Percentiles rank a stretch among this genome's conserved stretches.
These are phyloP conservation scores for Melaleuca quinquenervia DNA, from an alignment of 345 rosid genomes.

Conservation along the genomic window DNA sequence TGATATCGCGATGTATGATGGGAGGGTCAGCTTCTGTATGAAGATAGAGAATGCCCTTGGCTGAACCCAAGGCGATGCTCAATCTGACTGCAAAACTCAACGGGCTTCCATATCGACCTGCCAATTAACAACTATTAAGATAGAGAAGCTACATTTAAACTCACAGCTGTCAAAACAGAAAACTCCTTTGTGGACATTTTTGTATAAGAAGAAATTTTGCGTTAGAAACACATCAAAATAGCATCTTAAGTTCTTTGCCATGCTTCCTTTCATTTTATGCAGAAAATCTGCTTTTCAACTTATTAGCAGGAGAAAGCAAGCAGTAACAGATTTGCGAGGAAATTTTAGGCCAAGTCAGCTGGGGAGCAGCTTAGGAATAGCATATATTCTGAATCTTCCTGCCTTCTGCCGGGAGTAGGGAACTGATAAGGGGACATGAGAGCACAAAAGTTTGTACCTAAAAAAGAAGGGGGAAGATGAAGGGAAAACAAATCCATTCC, in stretches of 20 bases:
- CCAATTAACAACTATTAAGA: background rate
- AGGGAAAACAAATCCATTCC: background rate
- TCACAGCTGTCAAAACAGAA: background rate
- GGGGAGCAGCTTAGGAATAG: background rate
- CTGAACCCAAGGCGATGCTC: conserved; percentile 65
- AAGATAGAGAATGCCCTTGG: conserved; percentile 78
- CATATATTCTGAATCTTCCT: background rate
- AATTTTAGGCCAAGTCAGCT: background rate
- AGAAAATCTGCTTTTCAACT: background rate
- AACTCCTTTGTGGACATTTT: background rate
- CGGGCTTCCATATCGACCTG: conserved; percentile 46
- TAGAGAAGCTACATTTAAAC: background rate
- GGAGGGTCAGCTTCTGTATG: conserved; percentile 98
- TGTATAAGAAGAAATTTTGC: background rate
- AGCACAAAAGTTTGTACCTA: background rate
- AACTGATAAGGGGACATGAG: background rate
- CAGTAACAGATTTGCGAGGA: background rate
- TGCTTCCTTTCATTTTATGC: background rate
- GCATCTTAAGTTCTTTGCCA: background rate
- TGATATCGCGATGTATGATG: conserved; percentile 88
- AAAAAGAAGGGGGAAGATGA: background rate
- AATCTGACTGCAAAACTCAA: conserved; percentile 57
- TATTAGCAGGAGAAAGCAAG: background rate
- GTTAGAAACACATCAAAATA: background rate
- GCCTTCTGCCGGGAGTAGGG: background rate